Percentiles rank a stretch among this genome's conserved stretches.
Conservation (phyloP, 2,329 filamentous ascomycete species). For the Nemania sp. region DNA sequence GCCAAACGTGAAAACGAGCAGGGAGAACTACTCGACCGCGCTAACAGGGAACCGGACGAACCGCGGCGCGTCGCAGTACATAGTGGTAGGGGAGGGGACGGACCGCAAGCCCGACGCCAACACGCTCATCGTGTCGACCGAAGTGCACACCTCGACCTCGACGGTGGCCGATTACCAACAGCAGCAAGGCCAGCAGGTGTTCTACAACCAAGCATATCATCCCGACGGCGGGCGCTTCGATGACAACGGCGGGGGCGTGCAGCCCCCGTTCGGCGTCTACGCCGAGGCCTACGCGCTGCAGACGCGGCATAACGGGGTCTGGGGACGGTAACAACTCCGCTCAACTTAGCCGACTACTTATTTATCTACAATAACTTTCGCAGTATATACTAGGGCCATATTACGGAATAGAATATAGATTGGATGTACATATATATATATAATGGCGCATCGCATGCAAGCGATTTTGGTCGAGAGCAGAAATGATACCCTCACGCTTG, state of each 20-base stretch:
- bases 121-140: slow-evolving; percentile 31
- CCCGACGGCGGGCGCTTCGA: slow-evolving; percentile 4
- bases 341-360: not conserved
- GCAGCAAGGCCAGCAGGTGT: not conserved
- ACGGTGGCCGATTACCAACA: slow-evolving; percentile 10
- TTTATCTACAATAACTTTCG: not conserved
- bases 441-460: slow-evolving; percentile 2
- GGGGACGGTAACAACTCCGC: slow-evolving; percentile 23
- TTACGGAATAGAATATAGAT: slow-evolving; percentile 1
- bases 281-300: slow-evolving; percentile 33
- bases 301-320: slow-evolving; percentile 27
- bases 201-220: slow-evolving; percentile 16
- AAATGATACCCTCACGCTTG: slow-evolving; percentile 31
- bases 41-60: slow-evolving; percentile 25
- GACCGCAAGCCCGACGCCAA: slow-evolving; percentile 25
- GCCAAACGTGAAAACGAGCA: slow-evolving; percentile 13
- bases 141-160: slow-evolving; percentile 31
- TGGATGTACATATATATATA: slow-evolving; percentile 9
- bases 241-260: slow-evolving; percentile 1
- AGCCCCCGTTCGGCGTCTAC: slow-evolving; percentile 34
- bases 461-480: slow-evolving; percentile 6
- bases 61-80: slow-evolving; percentile 28
- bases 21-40: slow-evolving; percentile 13
- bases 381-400: not conserved
- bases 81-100: slow-evolving; percentile 23